Conservation (phyloP, 2,329 filamentous ascomycete species). For the Monosporascus sp. region DNA sequence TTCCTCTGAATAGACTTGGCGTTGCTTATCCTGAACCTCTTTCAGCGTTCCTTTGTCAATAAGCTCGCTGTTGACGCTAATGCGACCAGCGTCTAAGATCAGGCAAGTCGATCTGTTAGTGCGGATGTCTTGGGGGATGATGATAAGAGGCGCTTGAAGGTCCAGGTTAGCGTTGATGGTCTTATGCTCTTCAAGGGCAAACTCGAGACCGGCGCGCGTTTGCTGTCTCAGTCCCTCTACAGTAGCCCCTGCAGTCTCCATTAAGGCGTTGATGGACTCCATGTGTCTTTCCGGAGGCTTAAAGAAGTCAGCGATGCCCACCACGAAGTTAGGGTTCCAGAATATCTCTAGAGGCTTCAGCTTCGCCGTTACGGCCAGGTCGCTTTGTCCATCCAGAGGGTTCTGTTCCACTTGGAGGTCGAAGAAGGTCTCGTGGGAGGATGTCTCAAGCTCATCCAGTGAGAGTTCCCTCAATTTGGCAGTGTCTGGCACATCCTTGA, state of each 20-base stretch:
- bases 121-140: conserved; percentile 89
- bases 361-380: conserved; percentile 84
- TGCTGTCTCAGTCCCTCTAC: conserved; percentile 94
- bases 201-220: conserved; percentile 91
- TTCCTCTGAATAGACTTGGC: conserved; percentile 77
- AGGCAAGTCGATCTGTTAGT: conserved; percentile 76
- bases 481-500: conserved; percentile 73
- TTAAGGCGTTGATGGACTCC: conserved; percentile 93
- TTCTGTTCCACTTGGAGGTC: conserved; percentile 91
- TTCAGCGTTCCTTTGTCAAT: conserved; percentile 87
- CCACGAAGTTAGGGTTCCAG: conserved; percentile 91
- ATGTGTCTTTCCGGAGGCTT: conserved; percentile 93
- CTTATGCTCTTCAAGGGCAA: conserved; percentile 95
- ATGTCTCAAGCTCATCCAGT: conserved; percentile 48
- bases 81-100: conserved; percentile 93
- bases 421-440: conserved; percentile 74
- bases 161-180: conserved; percentile 95
- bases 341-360: conserved; percentile 94
- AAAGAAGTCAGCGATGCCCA: conserved; percentile 92
- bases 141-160: conserved; percentile 91
- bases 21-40: conserved; percentile 87
- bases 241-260: conserved; percentile 93
- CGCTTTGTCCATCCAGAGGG: conserved; percentile 85
- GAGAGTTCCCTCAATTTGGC: conserved; percentile 44
- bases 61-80: conserved; percentile 87